Evolutionary conservation across 495 filamentous ascomycete genomes (phyloP).

Genomic region (Lasiosphaeria hispida): DNA sequence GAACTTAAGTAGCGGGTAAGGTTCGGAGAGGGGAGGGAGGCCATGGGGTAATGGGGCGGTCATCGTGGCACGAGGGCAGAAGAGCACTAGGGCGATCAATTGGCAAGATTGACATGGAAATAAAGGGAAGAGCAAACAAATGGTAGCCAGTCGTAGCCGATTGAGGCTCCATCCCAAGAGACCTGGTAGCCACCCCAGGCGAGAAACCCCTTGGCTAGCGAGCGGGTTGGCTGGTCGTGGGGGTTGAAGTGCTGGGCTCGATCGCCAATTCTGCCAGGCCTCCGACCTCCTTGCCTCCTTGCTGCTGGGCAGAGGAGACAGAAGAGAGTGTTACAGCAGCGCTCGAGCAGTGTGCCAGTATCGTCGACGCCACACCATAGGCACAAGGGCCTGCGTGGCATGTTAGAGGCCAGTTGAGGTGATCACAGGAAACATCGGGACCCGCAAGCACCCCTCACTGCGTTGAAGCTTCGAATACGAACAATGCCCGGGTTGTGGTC

Average conservation of each 20-base stretch:
- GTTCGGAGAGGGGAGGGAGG: not conserved
- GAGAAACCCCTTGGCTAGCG: not conserved
- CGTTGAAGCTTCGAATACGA: not conserved
- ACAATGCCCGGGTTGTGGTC: too few relatives aligned
- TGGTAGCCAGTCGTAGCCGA: not conserved
- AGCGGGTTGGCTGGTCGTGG: slow-evolving; percentile 8
- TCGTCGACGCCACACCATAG: slow-evolving; percentile 8
- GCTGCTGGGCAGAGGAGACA: not conserved
- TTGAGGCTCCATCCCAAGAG: slow-evolving; percentile 7
- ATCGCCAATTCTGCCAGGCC: not conserved
- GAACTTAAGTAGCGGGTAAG: slow-evolving; percentile 8
- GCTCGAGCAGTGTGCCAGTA: not conserved
- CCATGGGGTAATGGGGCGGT: slow-evolving; percentile 1
- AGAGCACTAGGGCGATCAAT: not conserved
- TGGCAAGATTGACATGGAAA: not conserved
- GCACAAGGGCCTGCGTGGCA: slow-evolving; percentile 4
- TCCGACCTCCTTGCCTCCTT: too few relatives aligned
- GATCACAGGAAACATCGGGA: slow-evolving; percentile 1
- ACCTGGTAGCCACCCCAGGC: not conserved
- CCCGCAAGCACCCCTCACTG: not conserved
- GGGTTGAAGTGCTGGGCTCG: not conserved
- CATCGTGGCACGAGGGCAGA: not conserved
- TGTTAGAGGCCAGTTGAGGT: slow-evolving; percentile 9
- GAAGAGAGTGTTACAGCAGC: not conserved
- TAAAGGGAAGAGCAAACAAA: not conserved